Evolutionary conservation across 1,139 yeast species (phyloP).

Genomic region (Yamadazyma taylorii): DNA sequence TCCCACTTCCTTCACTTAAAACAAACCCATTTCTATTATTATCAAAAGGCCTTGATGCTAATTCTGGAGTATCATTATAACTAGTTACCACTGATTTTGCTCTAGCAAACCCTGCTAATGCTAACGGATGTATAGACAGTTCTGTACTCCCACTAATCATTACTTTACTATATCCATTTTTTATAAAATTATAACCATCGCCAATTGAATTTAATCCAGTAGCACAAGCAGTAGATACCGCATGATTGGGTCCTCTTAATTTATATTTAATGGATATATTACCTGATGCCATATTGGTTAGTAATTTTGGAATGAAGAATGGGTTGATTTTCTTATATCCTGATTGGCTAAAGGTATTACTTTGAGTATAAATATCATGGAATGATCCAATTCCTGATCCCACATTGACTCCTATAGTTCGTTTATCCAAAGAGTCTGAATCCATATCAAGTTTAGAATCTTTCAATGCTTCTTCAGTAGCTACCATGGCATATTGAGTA

Average conservation of each 20-base stretch:
- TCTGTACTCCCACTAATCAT: constrained; percentile 96
- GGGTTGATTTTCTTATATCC: constrained; percentile 84
- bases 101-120: constrained; percentile 88
- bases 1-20: constrained; percentile 90
- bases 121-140: constrained; percentile 80
- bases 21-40: constrained; percentile 79
- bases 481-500: constrained; percentile 76
- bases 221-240: constrained; percentile 95
- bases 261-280: constrained; percentile 78
- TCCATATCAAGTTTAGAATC: constrained; percentile 54
- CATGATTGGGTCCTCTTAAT: constrained; percentile 80
- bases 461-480: constrained; percentile 72
- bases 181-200: constrained; percentile 82
- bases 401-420: constrained; percentile 67
- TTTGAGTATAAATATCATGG: constrained; percentile 66
- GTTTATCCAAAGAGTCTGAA: constrained; percentile 27
- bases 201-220: constrained; percentile 95
- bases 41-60: constrained; percentile 90
- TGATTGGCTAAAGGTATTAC: constrained; percentile 44
- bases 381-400: constrained; percentile 95
- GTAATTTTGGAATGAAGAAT: constrained; percentile 75
- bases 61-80: constrained; percentile 58
- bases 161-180: constrained; percentile 76
- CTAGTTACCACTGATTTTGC: constrained; percentile 77
- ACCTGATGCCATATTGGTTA: constrained; percentile 95